Evolutionary conservation across 2,329 filamentous ascomycete genomes (phyloP).

Genomic region (Tolypocladium paradoxum): DNA sequence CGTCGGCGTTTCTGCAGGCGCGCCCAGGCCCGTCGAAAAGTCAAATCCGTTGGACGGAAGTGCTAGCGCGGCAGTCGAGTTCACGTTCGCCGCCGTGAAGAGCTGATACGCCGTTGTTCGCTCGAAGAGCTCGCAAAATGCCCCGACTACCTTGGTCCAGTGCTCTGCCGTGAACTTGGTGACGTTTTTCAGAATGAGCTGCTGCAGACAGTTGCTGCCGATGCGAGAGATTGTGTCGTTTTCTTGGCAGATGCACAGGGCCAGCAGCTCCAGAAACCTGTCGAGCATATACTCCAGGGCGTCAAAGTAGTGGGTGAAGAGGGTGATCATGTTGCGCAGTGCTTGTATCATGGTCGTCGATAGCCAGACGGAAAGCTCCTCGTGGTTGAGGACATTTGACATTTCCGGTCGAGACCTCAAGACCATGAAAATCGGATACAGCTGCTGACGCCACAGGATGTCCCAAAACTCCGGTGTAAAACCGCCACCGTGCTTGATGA

Average conservation of each 20-base stretch:
- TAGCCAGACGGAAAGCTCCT: conserved; percentile 95
- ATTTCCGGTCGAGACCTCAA: conserved; percentile 93
- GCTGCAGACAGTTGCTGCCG: conserved; percentile 94
- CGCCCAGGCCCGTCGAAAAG: conserved; percentile 34
- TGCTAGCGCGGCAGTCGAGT: conserved; percentile 39
- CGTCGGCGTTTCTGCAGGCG: conserved; percentile 25
- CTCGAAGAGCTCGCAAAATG: conserved; percentile 92
- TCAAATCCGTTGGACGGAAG: conserved; percentile 41
- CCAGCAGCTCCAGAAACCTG: conserved; percentile 87
- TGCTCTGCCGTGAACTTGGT: conserved; percentile 78
- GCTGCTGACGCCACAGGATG: conserved; percentile 88
- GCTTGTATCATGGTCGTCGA: conserved; percentile 99
- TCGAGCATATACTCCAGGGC: conserved; percentile 96
- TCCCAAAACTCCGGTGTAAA: conserved; percentile 98
- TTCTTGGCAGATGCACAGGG: conserved; percentile 95
- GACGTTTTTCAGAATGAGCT: conserved; percentile 93
- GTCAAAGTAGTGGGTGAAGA: conserved; percentile 98
- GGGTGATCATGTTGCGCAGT: conserved; percentile 91
- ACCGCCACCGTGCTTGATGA: conserved; percentile 80
- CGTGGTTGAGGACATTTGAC: conserved; percentile 88
- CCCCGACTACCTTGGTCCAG: conserved; percentile 89
- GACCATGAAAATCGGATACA: conserved; percentile 98
- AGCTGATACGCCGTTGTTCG: conserved; percentile 90
- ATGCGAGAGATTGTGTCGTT: conserved; percentile 98
- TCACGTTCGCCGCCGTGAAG: conserved; percentile 68